Conservation (phyloP, 352 stramenopile species). For the Pythium aphanidermatum region DNA sequence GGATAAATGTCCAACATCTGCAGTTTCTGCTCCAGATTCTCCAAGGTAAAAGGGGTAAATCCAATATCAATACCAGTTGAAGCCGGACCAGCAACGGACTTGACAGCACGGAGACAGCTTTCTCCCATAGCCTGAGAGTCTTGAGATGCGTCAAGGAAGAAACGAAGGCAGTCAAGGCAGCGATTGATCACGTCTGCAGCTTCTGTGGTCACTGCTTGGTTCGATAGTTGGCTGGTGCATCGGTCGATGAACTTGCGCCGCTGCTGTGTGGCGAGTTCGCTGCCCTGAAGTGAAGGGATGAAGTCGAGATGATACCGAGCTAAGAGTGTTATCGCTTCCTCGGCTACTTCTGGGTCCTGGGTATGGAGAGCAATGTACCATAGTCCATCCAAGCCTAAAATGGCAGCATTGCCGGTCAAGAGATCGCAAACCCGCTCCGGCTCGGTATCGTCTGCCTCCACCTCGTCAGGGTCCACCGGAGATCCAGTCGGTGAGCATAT, state of each 20-base stretch:
- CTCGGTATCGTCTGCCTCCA: slow-evolving; percentile 9
- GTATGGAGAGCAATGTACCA: slow-evolving; percentile 55
- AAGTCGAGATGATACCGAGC: slow-evolving; percentile 55
- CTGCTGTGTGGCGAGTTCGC: slow-evolving; percentile 19
- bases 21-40: slow-evolving; percentile 53
- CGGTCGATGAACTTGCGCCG: slow-evolving; percentile 52
- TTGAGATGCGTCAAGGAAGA: slow-evolving; percentile 47
- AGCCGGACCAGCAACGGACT: no score
- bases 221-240: slow-evolving; percentile 40
- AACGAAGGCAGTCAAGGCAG: slow-evolving; percentile 61
- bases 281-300: slow-evolving; percentile 21
- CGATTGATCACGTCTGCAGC: slow-evolving; percentile 31
- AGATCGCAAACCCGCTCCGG: slow-evolving; percentile 24
- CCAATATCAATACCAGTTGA: not conserved
- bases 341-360: slow-evolving; percentile 34
- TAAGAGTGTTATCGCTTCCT: slow-evolving; percentile 58
- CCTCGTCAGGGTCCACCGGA: slow-evolving; percentile 2
- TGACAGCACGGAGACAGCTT: no score
- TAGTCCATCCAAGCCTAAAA: slow-evolving; percentile 45
- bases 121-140: no score
- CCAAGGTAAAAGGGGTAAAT: slow-evolving; percentile 23
- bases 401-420: slow-evolving; percentile 26
- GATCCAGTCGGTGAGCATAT: not conserved
- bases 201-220: not conserved
- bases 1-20: slow-evolving; percentile 52